Percentiles rank a stretch among this genome's conserved stretches.
Conservation (phyloP, 106 monocot genomes). For the Apostasia ramifera region DNA sequence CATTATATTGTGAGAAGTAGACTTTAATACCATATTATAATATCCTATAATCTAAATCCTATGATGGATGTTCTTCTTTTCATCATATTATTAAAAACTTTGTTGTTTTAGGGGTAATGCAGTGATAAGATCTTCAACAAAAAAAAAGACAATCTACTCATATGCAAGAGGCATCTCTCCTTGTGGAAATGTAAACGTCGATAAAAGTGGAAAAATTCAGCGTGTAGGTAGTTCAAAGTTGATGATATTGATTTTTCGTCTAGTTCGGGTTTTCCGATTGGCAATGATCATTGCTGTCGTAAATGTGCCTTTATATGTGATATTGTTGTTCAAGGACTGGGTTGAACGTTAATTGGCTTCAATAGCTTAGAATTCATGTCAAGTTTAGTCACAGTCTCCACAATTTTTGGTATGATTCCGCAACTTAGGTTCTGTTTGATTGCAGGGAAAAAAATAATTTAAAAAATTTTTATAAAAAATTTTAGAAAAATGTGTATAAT, state of each 20-base stretch:
- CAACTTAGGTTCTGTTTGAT: too few species aligned
- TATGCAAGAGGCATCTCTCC: conserved; percentile 37
- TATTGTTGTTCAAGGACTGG: conserved; percentile 97
- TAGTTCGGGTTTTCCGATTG: conserved; percentile 45
- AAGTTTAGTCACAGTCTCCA: too few species aligned
- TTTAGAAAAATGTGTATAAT: too few species aligned
- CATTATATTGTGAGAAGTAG: too few species aligned
- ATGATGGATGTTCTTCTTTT: too few species aligned
- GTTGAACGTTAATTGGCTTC: conserved; percentile 35
- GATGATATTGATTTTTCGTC: conserved; percentile 30
- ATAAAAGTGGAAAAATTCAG: conserved; percentile 28
- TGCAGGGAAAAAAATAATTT: too few species aligned
- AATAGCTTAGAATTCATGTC: too few species aligned
- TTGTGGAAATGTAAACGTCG: conserved; percentile 39
- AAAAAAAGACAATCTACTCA: conserved; percentile 26
- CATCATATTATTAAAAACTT: background rate
- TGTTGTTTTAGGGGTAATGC: conserved; percentile 44
- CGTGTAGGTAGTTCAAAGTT: conserved; percentile 31
- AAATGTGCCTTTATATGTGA: conserved; percentile 87
- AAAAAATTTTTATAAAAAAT: too few species aligned
- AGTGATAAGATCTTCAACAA: conserved; percentile 52
- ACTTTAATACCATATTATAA: too few species aligned
- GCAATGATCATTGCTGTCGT: conserved; percentile 56
- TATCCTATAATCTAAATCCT: too few species aligned
- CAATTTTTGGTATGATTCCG: too few species aligned